Evolutionary conservation across 2,329 filamentous ascomycete genomes (phyloP), one percentile per base, ranked within the genome.

Genomic region (Tolypocladium tropicale): DNA sequence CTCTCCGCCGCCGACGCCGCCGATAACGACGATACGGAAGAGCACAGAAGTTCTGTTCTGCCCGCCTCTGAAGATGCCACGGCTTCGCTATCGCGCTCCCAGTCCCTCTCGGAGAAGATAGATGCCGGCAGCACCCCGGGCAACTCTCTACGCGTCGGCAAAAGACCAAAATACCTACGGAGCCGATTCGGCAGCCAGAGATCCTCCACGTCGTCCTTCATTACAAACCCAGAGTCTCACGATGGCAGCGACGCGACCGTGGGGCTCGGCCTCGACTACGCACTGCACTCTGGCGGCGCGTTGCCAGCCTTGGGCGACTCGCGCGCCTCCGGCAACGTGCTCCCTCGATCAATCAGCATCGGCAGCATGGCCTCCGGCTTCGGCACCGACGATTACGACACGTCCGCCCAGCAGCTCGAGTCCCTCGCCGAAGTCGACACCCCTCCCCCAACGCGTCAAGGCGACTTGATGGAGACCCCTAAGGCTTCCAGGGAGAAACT

Each of bases 331-430:
- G 82, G 79, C 67, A 78, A 81, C 58, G 73, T 75, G 2, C 76
- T 95, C 55, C 85, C 86, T 23, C 81, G 93, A 28, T 82, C 91
- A 12, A 86, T 92, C 59, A 96, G 92, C 72, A 80, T 96, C 57
- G 91, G 91, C 25, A 96, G 93, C 68, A 90, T 96, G 74, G 88
- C 85, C 2, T 96, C 91, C 6, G 70, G 67, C 6, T 63, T 72
- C 41, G 89, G 87, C 1, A 73, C 79, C 51, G 81, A 85, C n/a
- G 82, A 85, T 23, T 70, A 71, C 53, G 70, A 74, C n/a, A 77
- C 79, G 33, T 65, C 67, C 33, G 66, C 68, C 41, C 72, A 70
- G 51, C 79, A 76, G 39, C 71, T 83, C 32, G 78, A 77, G 60
- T 75, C 78, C 5, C 70, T 79, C 25, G 72, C 76, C 52, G 78